Conservation (phyloP, 352 stramenopile genomes). For the Globisporangium rhizosaccharum region DNA sequence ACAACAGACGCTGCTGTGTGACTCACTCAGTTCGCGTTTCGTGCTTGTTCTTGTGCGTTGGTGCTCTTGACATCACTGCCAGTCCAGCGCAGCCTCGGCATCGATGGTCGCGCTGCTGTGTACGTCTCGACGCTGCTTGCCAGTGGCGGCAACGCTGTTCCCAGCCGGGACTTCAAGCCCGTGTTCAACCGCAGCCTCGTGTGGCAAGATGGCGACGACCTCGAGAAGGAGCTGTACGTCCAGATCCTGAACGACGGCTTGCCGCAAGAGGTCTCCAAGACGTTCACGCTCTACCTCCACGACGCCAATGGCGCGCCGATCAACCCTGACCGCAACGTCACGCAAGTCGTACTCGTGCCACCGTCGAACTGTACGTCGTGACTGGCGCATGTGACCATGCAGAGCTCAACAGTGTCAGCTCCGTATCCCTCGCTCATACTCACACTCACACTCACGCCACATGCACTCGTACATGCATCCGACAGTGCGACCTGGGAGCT, state of each 20-base stretch:
- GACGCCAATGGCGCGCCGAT: constrained; percentile 48
- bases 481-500: constrained; percentile 44
- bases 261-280: constrained; percentile 44
- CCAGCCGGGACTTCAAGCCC: constrained; percentile 43
- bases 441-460: neutral
- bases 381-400: neutral
- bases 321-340: constrained; percentile 41
- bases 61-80: neutral
- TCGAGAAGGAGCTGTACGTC: constrained; percentile 63
- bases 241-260: constrained; percentile 51
- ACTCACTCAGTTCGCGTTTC: neutral
- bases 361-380: constrained; percentile 44
- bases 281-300: constrained; percentile 52
- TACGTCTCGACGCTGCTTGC: constrained; percentile 50
- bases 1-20: neutral
- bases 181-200: constrained; percentile 69
- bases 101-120: constrained; percentile 51
- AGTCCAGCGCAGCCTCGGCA: constrained; percentile 64
- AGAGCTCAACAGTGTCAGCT: neutral
- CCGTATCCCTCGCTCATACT: constrained; percentile 4
- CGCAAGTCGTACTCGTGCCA: constrained; percentile 37
- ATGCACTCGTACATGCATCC: neutral
- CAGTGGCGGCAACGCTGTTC: constrained; percentile 37
- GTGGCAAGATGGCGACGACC: constrained; percentile 68
- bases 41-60: neutral